Evolutionary conservation across 2,329 filamentous ascomycete species (phyloP).

Genomic region (Teratosphaeria zuluensis): DNA sequence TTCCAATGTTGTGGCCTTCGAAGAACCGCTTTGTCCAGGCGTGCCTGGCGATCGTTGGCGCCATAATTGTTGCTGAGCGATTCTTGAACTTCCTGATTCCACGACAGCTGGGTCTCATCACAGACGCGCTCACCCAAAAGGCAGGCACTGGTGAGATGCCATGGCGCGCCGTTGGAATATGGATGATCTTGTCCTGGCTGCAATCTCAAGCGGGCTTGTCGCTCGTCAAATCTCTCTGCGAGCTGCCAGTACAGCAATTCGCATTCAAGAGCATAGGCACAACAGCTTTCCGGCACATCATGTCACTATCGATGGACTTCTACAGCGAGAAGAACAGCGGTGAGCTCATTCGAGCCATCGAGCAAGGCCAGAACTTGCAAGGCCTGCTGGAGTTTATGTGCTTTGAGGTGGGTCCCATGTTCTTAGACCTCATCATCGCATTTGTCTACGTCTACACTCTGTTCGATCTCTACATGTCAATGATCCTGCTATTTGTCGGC

Average conservation of each 20-base stretch:
- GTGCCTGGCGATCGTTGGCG: conserved; percentile 54
- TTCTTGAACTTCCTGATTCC: conserved; percentile 68
- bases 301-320: conserved; percentile 61
- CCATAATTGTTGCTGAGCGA: conserved; percentile 62
- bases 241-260: conserved; percentile 47
- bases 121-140: conserved; percentile 52
- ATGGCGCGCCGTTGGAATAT: conserved; percentile 45
- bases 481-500: conserved; percentile 39
- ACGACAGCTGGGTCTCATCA: conserved; percentile 70
- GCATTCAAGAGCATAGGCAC: conserved; percentile 49
- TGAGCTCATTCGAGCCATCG: conserved; percentile 55
- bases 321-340: conserved; percentile 57
- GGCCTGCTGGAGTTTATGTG: conserved; percentile 50
- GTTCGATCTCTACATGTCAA: conserved; percentile 53
- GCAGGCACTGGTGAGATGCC: conserved; percentile 39
- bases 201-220: conserved; percentile 43
- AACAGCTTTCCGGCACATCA: conserved; percentile 56
- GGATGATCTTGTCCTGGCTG: conserved; percentile 40
- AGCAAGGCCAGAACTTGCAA: conserved; percentile 52
- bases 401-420: conserved; percentile 52
- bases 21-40: conserved; percentile 57
- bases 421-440: conserved; percentile 53
- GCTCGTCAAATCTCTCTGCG: conserved; percentile 42
- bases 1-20: conserved; percentile 71
- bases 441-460: conserved; percentile 51